Evolutionary conservation across 139 green algal species (phyloP).

Genomic region (Chlorella sp.): DNA sequence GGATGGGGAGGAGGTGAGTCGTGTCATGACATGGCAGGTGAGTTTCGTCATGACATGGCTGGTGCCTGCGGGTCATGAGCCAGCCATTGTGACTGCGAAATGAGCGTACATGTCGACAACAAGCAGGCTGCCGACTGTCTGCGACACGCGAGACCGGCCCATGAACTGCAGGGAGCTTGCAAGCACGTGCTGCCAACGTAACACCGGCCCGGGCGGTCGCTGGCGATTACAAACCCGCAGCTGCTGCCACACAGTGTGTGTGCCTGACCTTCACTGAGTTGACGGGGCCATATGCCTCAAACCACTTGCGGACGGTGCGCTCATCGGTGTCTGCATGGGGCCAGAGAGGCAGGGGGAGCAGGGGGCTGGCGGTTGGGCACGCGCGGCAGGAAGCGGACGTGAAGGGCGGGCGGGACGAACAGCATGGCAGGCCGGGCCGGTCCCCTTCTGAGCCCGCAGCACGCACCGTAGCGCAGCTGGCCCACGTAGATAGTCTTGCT

Average conservation of each 20-base stretch:
- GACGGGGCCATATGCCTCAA: slow-evolving; percentile 24
- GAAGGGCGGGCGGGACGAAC: not conserved
- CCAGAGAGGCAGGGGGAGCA: not conserved
- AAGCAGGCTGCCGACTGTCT: too few species aligned
- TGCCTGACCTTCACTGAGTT: slow-evolving; percentile 24
- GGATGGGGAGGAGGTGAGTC: not conserved
- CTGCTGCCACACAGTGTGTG: too few species aligned
- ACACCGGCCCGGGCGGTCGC: not conserved
- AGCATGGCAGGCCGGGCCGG: too few species aligned
- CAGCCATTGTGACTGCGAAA: too few species aligned
- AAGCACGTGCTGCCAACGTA: too few species aligned
- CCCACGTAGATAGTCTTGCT: slow-evolving; percentile 27
- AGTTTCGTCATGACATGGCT: too few species aligned
- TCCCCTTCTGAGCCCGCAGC: not conserved
- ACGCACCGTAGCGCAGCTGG: slow-evolving; percentile 27
- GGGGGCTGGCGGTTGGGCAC: not conserved
- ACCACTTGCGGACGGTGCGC: slow-evolving; percentile 7
- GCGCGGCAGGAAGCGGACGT: not conserved
- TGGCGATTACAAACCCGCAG: not conserved
- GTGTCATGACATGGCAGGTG: not conserved
- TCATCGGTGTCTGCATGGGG: slow-evolving; percentile 22
- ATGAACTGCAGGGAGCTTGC: too few species aligned
- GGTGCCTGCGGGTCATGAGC: too few species aligned
- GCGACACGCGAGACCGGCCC: too few species aligned
- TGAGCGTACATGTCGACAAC: too few species aligned